Percentiles rank a stretch among this genome's conserved stretches.
Conservation (phyloP, 1,139 yeast genomes). For the Debaryomycetaceae sp. region DNA sequence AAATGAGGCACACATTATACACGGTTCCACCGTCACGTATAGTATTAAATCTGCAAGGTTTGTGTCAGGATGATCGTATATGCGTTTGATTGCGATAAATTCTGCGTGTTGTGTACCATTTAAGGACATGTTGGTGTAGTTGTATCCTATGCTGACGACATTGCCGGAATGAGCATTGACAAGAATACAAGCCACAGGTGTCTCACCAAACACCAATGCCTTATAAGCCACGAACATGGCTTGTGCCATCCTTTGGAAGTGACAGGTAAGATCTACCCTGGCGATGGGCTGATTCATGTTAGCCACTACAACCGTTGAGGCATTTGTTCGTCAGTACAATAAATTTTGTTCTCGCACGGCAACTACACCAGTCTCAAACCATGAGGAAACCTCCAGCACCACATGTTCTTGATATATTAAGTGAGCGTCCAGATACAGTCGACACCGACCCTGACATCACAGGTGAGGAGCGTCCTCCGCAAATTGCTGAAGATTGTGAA, state of each 20-base stretch:
- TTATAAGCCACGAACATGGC: conserved; percentile 32
- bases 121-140: conserved; percentile 77
- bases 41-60: conserved; percentile 48
- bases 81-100: conserved; percentile 43
- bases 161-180: conserved; percentile 35
- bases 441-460: too few species aligned
- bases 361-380: too few species aligned
- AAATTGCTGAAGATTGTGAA: background rate
- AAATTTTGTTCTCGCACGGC: too few species aligned
- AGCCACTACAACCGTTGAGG: too few species aligned
- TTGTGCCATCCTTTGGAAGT: conserved; percentile 26
- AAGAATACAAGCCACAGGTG: conserved; percentile 62
- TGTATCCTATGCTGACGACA: conserved; percentile 71
- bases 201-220: conserved; percentile 46
- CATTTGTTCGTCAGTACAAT: background rate
- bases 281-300: too few species aligned
- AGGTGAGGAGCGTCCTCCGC: conserved; percentile 16
- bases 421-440: too few species aligned
- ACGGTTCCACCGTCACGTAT: conserved; percentile 95
- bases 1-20: conserved; percentile 97
- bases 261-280: conserved; percentile 13
- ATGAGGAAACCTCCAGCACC: too few species aligned
- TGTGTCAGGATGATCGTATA: conserved; percentile 15
- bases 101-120: conserved; percentile 92
- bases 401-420: too few species aligned